A percentile compares a stretch with the other conserved stretches of the same genome.
Evolutionary conservation across 2,329 filamentous ascomycete species (phyloP).

Genomic region (Exserohilum rostratum): DNA sequence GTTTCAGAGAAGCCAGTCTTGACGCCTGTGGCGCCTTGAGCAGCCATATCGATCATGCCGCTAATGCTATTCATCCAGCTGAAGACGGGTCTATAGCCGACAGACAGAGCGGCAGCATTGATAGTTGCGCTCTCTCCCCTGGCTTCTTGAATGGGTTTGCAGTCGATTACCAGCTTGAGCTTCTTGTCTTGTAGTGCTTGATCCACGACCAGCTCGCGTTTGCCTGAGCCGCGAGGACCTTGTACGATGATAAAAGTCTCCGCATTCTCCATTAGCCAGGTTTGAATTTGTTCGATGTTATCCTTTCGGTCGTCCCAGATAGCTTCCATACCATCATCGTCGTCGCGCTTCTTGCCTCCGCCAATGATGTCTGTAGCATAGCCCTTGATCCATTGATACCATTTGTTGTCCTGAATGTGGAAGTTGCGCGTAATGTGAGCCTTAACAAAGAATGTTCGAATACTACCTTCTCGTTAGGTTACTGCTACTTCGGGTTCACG

Average conservation of each 20-base stretch:
- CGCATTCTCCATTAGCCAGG: slow-evolving; percentile 84
- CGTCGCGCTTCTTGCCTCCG: slow-evolving; percentile 62
- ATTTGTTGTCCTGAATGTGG: slow-evolving; percentile 71
- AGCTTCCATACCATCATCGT: slow-evolving; percentile 74
- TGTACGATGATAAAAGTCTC: slow-evolving; percentile 95
- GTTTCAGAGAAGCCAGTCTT: slow-evolving; percentile 96
- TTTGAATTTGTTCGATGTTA: slow-evolving; percentile 80
- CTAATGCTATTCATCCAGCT: slow-evolving; percentile 96
- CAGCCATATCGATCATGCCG: slow-evolving; percentile 88
- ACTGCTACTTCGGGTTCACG: not conserved
- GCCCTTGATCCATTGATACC: slow-evolving; percentile 81
- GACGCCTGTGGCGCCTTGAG: slow-evolving; percentile 90
- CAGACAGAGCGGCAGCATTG: slow-evolving; percentile 75
- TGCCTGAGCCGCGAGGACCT: slow-evolving; percentile 88
- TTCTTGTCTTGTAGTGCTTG: slow-evolving; percentile 78
- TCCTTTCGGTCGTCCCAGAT: slow-evolving; percentile 88
- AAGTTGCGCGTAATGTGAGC: slow-evolving; percentile 81
- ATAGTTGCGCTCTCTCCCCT: slow-evolving; percentile 88
- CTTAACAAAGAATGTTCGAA: slow-evolving; percentile 91
- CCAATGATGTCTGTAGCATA: slow-evolving; percentile 71
- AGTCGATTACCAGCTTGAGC: slow-evolving; percentile 86
- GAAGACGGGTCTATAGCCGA: slow-evolving; percentile 92
- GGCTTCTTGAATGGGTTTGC: slow-evolving; percentile 90
- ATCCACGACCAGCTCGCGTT: slow-evolving; percentile 84
- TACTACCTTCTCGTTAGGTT: slow-evolving; percentile 46